phyloP scores from a whole-genome alignment of 1,139 yeast species.

The Hansenula lynferdii region DNA sequence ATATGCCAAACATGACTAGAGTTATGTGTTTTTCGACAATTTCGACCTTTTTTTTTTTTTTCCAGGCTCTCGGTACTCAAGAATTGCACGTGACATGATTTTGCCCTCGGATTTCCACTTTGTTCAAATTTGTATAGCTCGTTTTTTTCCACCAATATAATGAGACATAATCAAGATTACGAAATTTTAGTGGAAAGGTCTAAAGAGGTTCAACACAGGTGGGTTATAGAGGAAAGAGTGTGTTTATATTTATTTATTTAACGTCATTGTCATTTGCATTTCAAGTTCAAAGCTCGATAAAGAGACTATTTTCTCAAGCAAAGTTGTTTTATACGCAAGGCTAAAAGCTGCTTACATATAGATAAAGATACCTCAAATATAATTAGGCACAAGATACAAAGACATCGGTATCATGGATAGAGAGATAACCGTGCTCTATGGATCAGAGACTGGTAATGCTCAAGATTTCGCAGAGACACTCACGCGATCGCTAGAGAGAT shows the following conservation, averaged over 20 bases:
- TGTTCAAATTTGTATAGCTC: background rate
- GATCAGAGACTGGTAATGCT: constrained; percentile 92
- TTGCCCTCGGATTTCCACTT: background rate
- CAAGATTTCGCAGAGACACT: constrained; percentile 78
- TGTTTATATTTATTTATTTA: background rate
- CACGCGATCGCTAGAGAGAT: constrained; percentile 50
- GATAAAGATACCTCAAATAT: background rate
- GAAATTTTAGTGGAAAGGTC: too few relatives aligned
- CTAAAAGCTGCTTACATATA: too few relatives aligned
- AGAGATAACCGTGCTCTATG: constrained; percentile 63
- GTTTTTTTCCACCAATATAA: constrained; percentile 2
- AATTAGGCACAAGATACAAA: too few relatives aligned
- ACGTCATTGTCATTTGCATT: background rate
- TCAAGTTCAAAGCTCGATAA: too few relatives aligned
- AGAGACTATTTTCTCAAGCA: too few relatives aligned
- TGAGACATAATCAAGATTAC: constrained; percentile 1
- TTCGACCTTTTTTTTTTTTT: background rate
- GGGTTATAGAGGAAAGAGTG: too few relatives aligned
- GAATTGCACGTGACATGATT: background rate
- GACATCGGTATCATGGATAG: constrained; percentile 2
- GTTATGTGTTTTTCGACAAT: too few relatives aligned
- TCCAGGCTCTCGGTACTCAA: background rate
- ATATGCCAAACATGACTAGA: too few relatives aligned
- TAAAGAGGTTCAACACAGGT: too few relatives aligned
- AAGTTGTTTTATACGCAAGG: too few relatives aligned